Evolutionary conservation across 1,284 basidiomycete species (phyloP).

Genomic region (Ganoderma sp.): DNA sequence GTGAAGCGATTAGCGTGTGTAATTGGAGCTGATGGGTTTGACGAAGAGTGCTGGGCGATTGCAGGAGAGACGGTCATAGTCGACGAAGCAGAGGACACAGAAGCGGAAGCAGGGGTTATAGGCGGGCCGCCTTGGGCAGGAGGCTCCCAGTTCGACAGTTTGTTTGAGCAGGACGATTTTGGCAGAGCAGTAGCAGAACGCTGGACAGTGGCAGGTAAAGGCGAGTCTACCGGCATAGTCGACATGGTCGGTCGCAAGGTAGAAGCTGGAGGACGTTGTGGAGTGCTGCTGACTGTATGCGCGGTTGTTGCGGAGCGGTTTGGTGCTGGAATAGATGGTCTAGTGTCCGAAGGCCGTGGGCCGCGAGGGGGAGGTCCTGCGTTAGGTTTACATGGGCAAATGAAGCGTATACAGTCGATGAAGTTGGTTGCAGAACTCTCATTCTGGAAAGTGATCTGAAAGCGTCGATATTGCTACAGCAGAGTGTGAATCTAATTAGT

Average conservation of each 20-base stretch:
- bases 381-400: constrained; percentile 69
- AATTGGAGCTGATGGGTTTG: not conserved
- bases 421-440: constrained; percentile 56
- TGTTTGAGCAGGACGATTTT: constrained; percentile 1
- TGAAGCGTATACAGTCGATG: constrained; percentile 62
- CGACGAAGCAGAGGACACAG: constrained; percentile 28
- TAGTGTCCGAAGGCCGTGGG: constrained; percentile 5
- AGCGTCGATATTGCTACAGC: constrained; percentile 66
- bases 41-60: constrained; percentile 21
- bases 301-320: constrained; percentile 5
- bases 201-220: constrained; percentile 3
- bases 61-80: constrained; percentile 25
- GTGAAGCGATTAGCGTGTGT: not conserved
- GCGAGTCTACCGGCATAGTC: constrained; percentile 4
- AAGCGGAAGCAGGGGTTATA: not conserved
- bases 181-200: not conserved
- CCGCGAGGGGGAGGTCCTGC: constrained; percentile 23
- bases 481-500: constrained; percentile 11
- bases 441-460: constrained; percentile 71
- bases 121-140: not conserved
- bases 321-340: not conserved
- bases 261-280: not conserved
- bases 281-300: constrained; percentile 6
- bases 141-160: not conserved
- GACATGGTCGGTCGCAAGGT: constrained; percentile 5